phyloP scores from a whole-genome alignment of 176 grass and related monocot species.

The Oryza punctata region DNA sequence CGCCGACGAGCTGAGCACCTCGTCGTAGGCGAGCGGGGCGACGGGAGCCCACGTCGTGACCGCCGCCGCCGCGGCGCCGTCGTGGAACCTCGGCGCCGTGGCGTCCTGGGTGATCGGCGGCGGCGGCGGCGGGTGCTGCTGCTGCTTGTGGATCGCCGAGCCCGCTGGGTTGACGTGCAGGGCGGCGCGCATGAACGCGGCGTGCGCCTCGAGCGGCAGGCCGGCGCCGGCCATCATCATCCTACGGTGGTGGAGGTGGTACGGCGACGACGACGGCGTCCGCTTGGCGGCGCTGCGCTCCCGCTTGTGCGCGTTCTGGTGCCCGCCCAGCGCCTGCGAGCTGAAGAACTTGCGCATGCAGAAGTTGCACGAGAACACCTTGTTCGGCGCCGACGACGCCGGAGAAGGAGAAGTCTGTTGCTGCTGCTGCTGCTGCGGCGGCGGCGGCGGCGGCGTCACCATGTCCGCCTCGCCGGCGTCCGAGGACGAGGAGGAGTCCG shows the following conservation, averaged over 20 bases:
- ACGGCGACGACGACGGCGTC: slow-evolving; percentile 21
- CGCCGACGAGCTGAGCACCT: slow-evolving; percentile 38
- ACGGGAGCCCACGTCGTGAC: slow-evolving; percentile 24
- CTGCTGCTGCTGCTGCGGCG: not conserved
- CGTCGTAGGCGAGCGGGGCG: slow-evolving; percentile 45
- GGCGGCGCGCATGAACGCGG: slow-evolving; percentile 43
- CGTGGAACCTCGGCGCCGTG: slow-evolving; percentile 52
- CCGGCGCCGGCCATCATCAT: slow-evolving; percentile 59
- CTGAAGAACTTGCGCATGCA: slow-evolving; percentile 93
- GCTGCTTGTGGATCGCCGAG: slow-evolving; percentile 43
- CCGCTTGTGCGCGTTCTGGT: slow-evolving; percentile 94
- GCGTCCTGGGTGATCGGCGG: slow-evolving; percentile 32
- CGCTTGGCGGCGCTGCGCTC: slow-evolving; percentile 77
- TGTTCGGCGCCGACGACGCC: slow-evolving; percentile 32
- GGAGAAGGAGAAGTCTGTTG: not conserved
- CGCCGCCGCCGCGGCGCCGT: not conserved
- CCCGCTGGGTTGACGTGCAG: slow-evolving; percentile 49
- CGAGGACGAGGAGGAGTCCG: slow-evolving; percentile 30
- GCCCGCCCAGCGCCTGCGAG: slow-evolving; percentile 84
- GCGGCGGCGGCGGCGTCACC: not conserved
- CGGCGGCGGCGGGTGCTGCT: too few species aligned
- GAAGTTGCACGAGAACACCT: slow-evolving; percentile 96
- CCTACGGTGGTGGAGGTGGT: slow-evolving; percentile 50
- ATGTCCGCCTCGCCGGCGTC: slow-evolving; percentile 1
- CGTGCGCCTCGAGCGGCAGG: slow-evolving; percentile 73